A percentile compares a stretch with the other conserved stretches of the same genome.
Evolutionary conservation across 2,329 filamentous ascomycete genomes (phyloP).

Genomic region (Talaromyces sp.): DNA sequence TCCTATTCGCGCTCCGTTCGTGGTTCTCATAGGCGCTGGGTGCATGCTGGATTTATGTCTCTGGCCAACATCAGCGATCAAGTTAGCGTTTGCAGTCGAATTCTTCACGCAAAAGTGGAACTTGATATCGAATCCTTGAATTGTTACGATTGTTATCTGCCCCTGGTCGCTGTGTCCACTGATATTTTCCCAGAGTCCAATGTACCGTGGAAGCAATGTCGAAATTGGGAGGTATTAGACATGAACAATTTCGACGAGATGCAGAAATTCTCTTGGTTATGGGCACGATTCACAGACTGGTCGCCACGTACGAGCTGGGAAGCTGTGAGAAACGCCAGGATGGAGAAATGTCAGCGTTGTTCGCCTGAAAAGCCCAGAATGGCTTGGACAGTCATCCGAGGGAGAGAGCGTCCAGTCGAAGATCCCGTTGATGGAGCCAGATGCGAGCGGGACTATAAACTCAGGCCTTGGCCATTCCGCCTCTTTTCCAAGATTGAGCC

Average conservation of each 20-base stretch:
- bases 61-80: neutral
- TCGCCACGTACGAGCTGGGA: constrained; percentile 26
- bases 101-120: constrained; percentile 13
- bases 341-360: constrained; percentile 23
- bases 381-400: constrained; percentile 25
- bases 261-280: constrained; percentile 25
- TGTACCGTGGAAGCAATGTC: constrained; percentile 10
- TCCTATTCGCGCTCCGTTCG: constrained; percentile 14
- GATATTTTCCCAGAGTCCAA: constrained; percentile 7
- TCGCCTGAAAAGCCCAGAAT: constrained; percentile 27
- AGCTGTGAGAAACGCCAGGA: constrained; percentile 7
- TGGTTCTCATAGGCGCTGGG: constrained; percentile 28
- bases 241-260: constrained; percentile 21
- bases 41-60: neutral
- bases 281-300: constrained; percentile 22
- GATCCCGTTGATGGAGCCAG: constrained; percentile 45
- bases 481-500: constrained; percentile 30
- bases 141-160: constrained; percentile 28
- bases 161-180: constrained; percentile 24
- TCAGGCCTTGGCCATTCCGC: constrained; percentile 38
- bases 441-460: constrained; percentile 49
- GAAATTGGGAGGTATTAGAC: constrained; percentile 22
- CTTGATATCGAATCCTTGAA: constrained; percentile 14
- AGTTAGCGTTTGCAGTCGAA: constrained; percentile 14
- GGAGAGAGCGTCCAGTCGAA: constrained; percentile 38